Percentiles rank a stretch among this genome's conserved stretches.
These are phyloP conservation scores for Apophysomyces trapeziformis DNA, from an alignment of 371 early-diverging fungal genomes.

Conservation along the genomic window DNA sequence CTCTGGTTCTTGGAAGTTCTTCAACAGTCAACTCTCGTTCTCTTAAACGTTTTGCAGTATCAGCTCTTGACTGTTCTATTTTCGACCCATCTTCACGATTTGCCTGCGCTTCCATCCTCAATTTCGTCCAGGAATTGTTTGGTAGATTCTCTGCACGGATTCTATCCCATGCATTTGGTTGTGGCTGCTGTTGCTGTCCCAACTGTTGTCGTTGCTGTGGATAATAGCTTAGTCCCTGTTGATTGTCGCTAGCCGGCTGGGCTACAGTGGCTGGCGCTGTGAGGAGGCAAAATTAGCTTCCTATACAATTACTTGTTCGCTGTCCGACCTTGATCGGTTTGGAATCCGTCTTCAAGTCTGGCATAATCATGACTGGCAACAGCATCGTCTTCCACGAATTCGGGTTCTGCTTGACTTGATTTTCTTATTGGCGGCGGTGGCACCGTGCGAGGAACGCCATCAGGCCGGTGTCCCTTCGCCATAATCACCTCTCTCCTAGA, in stretches of 20 bases:
- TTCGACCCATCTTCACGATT: slow-evolving; percentile 22
- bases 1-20: slow-evolving; percentile 49
- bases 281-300: background rate
- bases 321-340: slow-evolving; percentile 17
- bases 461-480: slow-evolving; percentile 20
- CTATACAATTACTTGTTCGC: background rate
- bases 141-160: slow-evolving; percentile 47
- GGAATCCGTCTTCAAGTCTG: slow-evolving; percentile 16
- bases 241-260: background rate
- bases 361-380: slow-evolving; percentile 17
- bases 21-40: slow-evolving; percentile 22
- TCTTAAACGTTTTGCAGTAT: slow-evolving; percentile 27
- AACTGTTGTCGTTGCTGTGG: slow-evolving; percentile 14
- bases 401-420: background rate
- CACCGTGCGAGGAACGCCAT: slow-evolving; percentile 12
- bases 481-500: slow-evolving; percentile 27
- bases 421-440: slow-evolving; percentile 14
- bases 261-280: background rate
- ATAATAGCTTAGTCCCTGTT: slow-evolving; percentile 6
- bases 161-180: slow-evolving; percentile 48
- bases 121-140: slow-evolving; percentile 43
- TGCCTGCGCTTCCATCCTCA: slow-evolving; percentile 42
- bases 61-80: slow-evolving; percentile 28
- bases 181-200: slow-evolving; percentile 16
- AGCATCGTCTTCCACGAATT: slow-evolving; percentile 10